Conservation (phyloP, 2,329 filamentous ascomycete genomes). For the Reticulascus tulasneorum region DNA sequence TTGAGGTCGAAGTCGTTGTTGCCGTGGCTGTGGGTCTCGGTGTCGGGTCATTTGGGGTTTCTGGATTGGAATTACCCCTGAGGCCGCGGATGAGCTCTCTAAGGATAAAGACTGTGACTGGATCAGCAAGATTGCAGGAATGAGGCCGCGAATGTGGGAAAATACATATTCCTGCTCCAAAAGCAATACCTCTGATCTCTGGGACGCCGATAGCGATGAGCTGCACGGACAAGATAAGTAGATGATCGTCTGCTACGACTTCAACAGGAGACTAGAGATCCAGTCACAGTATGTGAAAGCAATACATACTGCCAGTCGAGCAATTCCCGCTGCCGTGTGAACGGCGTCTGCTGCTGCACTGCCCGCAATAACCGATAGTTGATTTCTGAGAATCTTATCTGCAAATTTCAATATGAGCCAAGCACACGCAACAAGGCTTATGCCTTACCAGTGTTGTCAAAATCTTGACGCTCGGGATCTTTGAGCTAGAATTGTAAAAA, state of each 20-base stretch:
- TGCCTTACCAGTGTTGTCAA: too few species aligned
- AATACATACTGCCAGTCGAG: neutral
- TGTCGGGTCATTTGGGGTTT: neutral
- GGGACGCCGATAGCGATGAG: neutral
- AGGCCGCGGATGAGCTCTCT: neutral
- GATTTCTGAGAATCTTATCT: too few species aligned
- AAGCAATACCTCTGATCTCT: neutral
- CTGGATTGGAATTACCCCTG: neutral
- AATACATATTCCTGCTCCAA: neutral
- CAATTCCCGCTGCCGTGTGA: neutral
- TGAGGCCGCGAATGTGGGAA: neutral
- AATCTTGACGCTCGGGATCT: too few species aligned
- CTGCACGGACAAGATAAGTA: neutral
- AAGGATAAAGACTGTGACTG: neutral
- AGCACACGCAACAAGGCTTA: too few species aligned
- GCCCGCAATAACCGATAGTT: too few species aligned
- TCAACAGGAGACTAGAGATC: too few species aligned
- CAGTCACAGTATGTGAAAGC: neutral
- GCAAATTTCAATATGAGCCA: too few species aligned
- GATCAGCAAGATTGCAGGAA: neutral
- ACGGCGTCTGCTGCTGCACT: too few species aligned
- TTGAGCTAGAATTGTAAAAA: too few species aligned
- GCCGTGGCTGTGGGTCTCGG: neutral
- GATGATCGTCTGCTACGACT: too few species aligned
- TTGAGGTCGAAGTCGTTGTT: neutral